phyloP scores from a whole-genome alignment of 1,284 basidiomycete species.

The Ustilago cynodontis region DNA sequence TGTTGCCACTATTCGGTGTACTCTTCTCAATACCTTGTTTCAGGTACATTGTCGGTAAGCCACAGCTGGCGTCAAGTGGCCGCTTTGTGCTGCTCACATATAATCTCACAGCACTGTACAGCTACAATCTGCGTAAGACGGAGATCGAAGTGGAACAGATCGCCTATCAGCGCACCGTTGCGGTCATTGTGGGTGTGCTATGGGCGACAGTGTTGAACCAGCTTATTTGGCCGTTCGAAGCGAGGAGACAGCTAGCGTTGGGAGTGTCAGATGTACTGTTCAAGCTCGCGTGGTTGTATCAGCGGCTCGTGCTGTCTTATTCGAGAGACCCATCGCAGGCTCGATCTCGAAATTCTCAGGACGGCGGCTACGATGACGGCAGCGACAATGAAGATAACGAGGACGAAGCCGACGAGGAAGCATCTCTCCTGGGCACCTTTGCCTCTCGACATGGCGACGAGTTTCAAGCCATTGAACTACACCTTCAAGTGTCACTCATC shows the following conservation, averaged over 20 bases:
- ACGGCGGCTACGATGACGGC: conserved; percentile 6
- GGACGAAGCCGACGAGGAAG: conserved; percentile 38
- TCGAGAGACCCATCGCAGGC: conserved; percentile 42
- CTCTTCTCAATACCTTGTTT: conserved; percentile 94
- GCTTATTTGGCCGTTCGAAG: conserved; percentile 95
- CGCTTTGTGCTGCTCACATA: conserved; percentile 74
- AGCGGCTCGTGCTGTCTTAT: conserved; percentile 61
- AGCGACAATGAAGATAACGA: conserved; percentile 11
- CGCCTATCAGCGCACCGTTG: conserved; percentile 80
- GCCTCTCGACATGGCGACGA: conserved; percentile 46
- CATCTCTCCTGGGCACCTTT: conserved; percentile 42
- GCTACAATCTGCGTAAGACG: conserved; percentile 81
- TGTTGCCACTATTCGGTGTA: conserved; percentile 86
- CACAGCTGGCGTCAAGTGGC: conserved; percentile 60
- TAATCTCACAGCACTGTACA: conserved; percentile 82
- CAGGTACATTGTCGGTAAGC: conserved; percentile 83
- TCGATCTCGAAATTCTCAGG: conserved; percentile 6
- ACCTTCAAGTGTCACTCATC: conserved; percentile 89
- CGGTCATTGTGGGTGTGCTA: conserved; percentile 87
- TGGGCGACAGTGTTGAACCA: conserved; percentile 90
- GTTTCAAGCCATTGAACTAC: conserved; percentile 81
- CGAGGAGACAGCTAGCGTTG: conserved; percentile 84
- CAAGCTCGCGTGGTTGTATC: conserved; percentile 65
- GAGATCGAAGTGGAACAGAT: conserved; percentile 80
- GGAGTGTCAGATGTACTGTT: conserved; percentile 79